Conservation (phyloP, 179 eudicot species). For the Spinacia oleracea region DNA sequence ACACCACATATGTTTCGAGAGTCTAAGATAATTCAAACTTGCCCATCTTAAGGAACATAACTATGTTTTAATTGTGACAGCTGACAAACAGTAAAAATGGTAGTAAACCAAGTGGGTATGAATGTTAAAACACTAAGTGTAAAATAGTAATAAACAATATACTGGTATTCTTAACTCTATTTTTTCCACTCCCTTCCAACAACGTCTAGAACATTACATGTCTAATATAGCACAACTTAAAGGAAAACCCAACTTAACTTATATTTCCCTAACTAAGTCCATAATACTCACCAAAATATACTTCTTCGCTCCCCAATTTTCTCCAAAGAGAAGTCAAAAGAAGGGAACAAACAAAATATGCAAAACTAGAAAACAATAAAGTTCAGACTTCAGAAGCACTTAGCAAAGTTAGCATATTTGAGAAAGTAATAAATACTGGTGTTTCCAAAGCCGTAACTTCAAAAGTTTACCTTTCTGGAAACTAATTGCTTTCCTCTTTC, state of each 20-base stretch:
- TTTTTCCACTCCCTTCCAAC: neutral
- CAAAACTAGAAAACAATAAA: neutral
- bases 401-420: neutral
- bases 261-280: neutral
- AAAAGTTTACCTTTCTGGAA: slow-evolving; percentile 53
- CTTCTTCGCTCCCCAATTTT: neutral
- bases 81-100: neutral
- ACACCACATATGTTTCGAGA: neutral
- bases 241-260: neutral
- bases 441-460: neutral
- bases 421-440: neutral
- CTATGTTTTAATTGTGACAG: neutral
- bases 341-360: neutral
- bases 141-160: neutral
- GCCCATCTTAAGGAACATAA: neutral
- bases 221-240: neutral
- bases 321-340: neutral
- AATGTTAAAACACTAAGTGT: neutral
- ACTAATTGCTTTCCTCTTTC: slow-evolving; percentile 63
- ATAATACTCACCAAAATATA: neutral
- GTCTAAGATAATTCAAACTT: neutral
- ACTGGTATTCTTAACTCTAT: neutral
- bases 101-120: neutral
- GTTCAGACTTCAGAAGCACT: neutral
- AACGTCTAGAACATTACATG: neutral